Evolutionary conservation across 768 basidiomycete genomes (phyloP), one percentile per base, ranked within the genome.

Genomic region (Leccinellum luteum): DNA sequence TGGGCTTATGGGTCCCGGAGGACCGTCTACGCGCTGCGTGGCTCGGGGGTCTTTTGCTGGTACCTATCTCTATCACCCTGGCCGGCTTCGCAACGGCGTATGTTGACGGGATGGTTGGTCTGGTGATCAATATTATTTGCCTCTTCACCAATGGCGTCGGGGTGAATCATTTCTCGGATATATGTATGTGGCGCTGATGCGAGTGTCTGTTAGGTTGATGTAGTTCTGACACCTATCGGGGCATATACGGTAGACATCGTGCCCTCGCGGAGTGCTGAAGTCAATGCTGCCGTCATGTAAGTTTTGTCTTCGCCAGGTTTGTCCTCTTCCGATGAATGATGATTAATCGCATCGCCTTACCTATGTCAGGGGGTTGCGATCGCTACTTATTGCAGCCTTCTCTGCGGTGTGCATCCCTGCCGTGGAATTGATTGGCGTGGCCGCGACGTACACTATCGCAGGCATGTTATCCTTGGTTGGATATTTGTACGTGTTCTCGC

Each of bases 141-240:
- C 63, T 90, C 7, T 89, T 88, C 62, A 54, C 81, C 41, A 88
- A 87, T 56, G 84, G 87, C 17, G 30, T 86, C 19, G 87, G 87
- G 21, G 88, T 89, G 64, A 52, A 78, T 75, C n/a, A 1, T 43
- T 30, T 41, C 3, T 2, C 3, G 19, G 13, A 17, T 12, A 12
- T 47, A 49, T n/a, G 19, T 31, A 12, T 27, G 12, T n/a, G 25
- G 30, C 8, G 3, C n/a, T 58, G 13, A 53, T 47, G 8, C 43
- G 31, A 64, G 6, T 12, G 49, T 25, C 38, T 32, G 4, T 32
- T 47, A 87, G 86, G 78, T 84, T 15, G 81, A 88, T 61, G 64
- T 83, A 51, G 79, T 81, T 9, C 71, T 87, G 38, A 78, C 79
- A 9, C 85, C 86, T 0, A 73, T 74, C 15, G 75, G 81, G 10